Percentiles rank a stretch among this genome's conserved stretches.
Conservation (phyloP, 371 early-diverging fungal genomes). For the Mortierella polycephala region DNA sequence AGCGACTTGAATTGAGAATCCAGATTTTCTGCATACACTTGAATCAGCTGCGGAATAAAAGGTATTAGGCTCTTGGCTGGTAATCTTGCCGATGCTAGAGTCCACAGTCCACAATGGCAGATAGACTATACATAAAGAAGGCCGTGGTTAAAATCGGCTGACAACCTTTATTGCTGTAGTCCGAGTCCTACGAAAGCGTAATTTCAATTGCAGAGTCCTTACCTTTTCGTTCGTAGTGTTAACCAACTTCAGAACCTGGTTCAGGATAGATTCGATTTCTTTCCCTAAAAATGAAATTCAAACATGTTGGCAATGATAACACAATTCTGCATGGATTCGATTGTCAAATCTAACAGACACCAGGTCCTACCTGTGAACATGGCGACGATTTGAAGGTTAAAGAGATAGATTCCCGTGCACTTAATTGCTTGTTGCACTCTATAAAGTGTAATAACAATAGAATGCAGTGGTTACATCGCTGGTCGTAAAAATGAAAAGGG, state of each 20-base stretch:
- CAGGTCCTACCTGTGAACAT: constrained; percentile 24
- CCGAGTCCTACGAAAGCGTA: not conserved
- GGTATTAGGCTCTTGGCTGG: constrained; percentile 14
- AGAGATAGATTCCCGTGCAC: constrained; percentile 23
- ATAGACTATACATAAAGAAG: constrained; percentile 7
- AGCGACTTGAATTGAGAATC: constrained; percentile 32
- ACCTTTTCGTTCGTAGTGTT: constrained; percentile 21
- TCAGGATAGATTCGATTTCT: constrained; percentile 12
- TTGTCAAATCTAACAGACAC: not conserved
- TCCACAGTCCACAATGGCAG: constrained; percentile 34
- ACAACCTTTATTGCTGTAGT: not conserved
- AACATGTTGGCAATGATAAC: not conserved
- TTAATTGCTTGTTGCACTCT: constrained; percentile 20
- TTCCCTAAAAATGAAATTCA: not conserved
- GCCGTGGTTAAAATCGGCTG: not conserved
- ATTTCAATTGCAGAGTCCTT: not conserved
- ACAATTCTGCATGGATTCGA: not conserved
- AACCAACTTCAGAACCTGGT: constrained; percentile 8
- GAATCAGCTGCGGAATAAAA: constrained; percentile 26
- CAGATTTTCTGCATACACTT: constrained; percentile 22
- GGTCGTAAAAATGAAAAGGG: not conserved
- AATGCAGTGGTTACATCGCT: not conserved
- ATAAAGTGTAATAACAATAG: not conserved
- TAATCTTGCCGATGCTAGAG: constrained; percentile 14
- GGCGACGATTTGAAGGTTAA: constrained; percentile 8